Evolutionary conservation across 176 grass and related monocot species (phyloP), one percentile per base, ranked within the genome.

Genomic region (Pontederia paniculata): DNA sequence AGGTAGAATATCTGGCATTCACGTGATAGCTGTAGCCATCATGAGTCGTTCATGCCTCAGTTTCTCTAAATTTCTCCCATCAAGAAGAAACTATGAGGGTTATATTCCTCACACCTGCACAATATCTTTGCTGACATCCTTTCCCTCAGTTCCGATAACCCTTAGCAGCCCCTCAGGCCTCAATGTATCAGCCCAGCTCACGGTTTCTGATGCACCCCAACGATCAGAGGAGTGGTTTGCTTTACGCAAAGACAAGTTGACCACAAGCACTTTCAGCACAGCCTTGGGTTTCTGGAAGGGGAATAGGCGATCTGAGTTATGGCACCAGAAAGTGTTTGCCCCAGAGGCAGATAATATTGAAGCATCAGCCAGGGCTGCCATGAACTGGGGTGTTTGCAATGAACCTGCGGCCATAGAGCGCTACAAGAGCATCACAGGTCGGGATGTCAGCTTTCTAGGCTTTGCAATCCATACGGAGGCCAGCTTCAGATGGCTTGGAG

Each of bases 191-290:
- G 63, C 79, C 8, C 67, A 89, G 50, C 70, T 89, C 57, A 75
- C 58, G 44, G 71, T 76, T 37, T 77, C 80, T 8, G 75, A 93
- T 42, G 80, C 84, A 16, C 62, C 77, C 47, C 94, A 99, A 55
- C 69, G 94, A 31, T 99, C 94, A 7, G 87, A 93, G 43, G 94
- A 99, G 67, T 99, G 94, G 94, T 99, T 99, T 53, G 78, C 87
- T 62, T 77, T 99, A 45, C 94, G 94, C 58, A 93, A 81, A 73
- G 94, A 93, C 46, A 99, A 83, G 71, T 87, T 99, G 46, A 99
- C 94, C 52, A 99, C 94, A 18, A 99, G 94, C 67, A 73, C 94
- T 50, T 99, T 99, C 81, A 93, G 94, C 76, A 93, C 94, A 0
- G 83, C 87, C 23, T 69, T 99, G 46, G 94, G 87, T 43, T 93